Conservation (phyloP, 2,329 filamentous ascomycete species). For the Fusarium pininemorale region DNA sequence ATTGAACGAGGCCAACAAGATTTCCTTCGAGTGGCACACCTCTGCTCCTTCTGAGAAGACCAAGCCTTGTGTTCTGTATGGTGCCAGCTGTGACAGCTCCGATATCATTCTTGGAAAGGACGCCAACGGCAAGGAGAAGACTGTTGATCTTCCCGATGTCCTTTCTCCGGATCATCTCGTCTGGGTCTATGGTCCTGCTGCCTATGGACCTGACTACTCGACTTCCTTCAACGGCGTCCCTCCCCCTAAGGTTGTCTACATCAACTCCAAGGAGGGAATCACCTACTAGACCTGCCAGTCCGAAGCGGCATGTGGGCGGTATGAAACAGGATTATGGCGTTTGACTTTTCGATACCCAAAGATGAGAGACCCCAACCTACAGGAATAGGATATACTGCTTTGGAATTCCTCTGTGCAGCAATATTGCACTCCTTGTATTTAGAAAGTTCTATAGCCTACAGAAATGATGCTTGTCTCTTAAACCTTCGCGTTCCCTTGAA, state of each 20-base stretch:
- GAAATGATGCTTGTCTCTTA: neutral
- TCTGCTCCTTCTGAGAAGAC: neutral
- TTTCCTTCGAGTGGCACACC: neutral
- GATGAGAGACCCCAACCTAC: neutral
- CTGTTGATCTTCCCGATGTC: neutral
- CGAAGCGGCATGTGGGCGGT: fast-evolving
- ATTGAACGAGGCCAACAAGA: neutral
- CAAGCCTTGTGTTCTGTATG: neutral
- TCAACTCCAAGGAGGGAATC: neutral
- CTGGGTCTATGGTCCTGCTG: neutral
- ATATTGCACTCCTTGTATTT: neutral
- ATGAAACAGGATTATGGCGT: too few species aligned
- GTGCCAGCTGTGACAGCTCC: neutral
- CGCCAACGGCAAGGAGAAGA: neutral
- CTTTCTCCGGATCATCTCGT: neutral
- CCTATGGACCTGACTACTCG: neutral
- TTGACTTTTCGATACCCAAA: fast-evolving
- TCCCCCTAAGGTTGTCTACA: neutral
- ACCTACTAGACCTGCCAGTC: neutral
- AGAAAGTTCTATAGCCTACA: neutral
- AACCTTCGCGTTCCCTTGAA: fast-evolving
- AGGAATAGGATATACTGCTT: neutral
- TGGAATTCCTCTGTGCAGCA: neutral
- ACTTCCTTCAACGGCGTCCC: neutral
- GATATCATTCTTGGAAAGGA: neutral